phyloP scores from a whole-genome alignment of 192 early-diverging fungal genomes.

The Coemansia sp. region DNA sequence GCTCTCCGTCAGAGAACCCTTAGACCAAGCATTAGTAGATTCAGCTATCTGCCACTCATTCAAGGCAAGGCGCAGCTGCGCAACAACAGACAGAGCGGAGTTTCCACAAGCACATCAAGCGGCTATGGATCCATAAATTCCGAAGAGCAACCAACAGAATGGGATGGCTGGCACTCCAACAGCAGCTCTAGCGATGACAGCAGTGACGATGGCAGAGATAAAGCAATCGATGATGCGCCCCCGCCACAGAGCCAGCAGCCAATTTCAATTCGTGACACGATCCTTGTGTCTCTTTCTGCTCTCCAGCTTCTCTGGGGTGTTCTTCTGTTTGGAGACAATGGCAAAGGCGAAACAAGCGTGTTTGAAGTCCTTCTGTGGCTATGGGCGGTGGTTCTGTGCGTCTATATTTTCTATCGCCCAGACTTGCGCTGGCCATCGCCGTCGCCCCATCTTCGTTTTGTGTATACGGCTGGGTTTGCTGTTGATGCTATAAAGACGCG shows the following conservation, averaged over 20 bases:
- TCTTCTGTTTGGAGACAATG: slow-evolving; percentile 4
- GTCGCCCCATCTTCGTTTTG: slow-evolving; percentile 48
- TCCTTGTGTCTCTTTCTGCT: slow-evolving; percentile 19
- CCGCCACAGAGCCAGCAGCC: not conserved
- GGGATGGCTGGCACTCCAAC: not conserved
- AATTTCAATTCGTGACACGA: slow-evolving; percentile 36
- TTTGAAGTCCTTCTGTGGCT: slow-evolving; percentile 34
- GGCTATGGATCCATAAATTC: not conserved
- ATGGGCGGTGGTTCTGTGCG: slow-evolving; percentile 38
- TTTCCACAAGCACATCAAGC: not conserved
- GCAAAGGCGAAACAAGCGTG: slow-evolving; percentile 1
- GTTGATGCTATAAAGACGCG: slow-evolving; percentile 34
- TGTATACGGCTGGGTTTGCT: slow-evolving; percentile 25
- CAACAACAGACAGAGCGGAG: not conserved
- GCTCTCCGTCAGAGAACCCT: not conserved
- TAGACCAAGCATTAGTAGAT: not conserved
- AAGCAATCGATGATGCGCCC: slow-evolving; percentile 6
- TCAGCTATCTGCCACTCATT: not conserved
- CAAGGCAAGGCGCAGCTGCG: not conserved
- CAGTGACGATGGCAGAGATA: slow-evolving; percentile 13
- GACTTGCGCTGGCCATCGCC: slow-evolving; percentile 30
- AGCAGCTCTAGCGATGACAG: slow-evolving; percentile 6
- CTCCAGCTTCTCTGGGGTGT: slow-evolving; percentile 21
- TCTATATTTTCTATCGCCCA: slow-evolving; percentile 31
- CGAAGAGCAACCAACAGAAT: not conserved